Base-by-base conservation (phyloP, 2,329 filamentous ascomycete genomes). In the Cercospora beticola region DNA sequence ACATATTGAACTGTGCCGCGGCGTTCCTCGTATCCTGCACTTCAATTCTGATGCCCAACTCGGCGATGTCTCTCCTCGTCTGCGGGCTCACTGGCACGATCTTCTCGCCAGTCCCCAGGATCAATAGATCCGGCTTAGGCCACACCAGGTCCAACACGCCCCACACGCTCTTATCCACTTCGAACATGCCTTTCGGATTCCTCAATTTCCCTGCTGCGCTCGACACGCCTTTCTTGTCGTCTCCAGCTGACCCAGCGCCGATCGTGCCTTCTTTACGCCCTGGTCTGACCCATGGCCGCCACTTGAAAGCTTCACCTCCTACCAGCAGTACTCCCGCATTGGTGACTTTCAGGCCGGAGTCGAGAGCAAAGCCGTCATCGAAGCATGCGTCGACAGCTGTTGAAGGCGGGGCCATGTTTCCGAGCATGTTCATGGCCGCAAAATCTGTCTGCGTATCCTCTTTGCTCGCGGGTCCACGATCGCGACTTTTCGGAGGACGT, bases 11-110 rank as follows among this genome's bases (percentile, higher is more conserved):
- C 79, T 97, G 93, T 36, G 94, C 91, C 1, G 94, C 92, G 8
- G 95, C 95, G 81, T 98, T 98, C 71, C 93, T 86, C 33, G 95
- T 98, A 81, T 98, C 95, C 76, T 94, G 86, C 3, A 97, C 86
- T 76, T 99, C 95, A 5, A 98, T 85, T 67, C 92, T 86, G 74
- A 98, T 91, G 0, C 95, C 95, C 52, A 98, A 80, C 31, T 87
- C 86, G 70, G 90, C 90, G 66, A 99, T 88, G 74, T 89, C 85
- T 68, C 85, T 85, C 74, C 90, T 89, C 54, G 92, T 92, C 73
- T 88, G 85, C 0, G 92, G 91, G 66, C 91, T 92, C 7, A 98
- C 81, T 0, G 93, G 93, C 61, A 89, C 83, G 62, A 95, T 92
- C 21, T 86, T 85, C 21, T 87, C 87, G 0, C 95, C 95, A 4